These are phyloP conservation scores for Russula lepida DNA, from an alignment of 768 basidiomycete species.

Conservation along the genomic window DNA sequence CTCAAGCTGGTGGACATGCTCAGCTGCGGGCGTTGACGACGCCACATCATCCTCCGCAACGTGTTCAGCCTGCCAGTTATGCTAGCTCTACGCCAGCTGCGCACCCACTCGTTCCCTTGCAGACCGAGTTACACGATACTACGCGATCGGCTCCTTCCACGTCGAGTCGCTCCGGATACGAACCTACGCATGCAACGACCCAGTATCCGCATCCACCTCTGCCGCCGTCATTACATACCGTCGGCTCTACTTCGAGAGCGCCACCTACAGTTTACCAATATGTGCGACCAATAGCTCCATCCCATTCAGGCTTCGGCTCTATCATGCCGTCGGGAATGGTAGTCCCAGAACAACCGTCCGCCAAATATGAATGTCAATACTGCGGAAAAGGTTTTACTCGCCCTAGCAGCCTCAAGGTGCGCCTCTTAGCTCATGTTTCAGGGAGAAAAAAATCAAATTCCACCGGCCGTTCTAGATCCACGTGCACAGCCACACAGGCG, in stretches of 20 bases:
- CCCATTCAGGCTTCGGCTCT: not conserved
- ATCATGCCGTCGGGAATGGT: slow-evolving; percentile 8
- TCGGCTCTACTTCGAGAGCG: slow-evolving; percentile 3
- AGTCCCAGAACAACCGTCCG: slow-evolving; percentile 26
- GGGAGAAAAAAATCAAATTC: not conserved
- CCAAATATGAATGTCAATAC: slow-evolving; percentile 69
- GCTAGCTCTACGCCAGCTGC: not conserved
- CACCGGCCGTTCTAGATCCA: slow-evolving; percentile 50
- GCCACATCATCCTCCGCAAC: slow-evolving; percentile 5
- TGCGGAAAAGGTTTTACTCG: slow-evolving; percentile 78
- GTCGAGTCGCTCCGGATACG: not conserved
- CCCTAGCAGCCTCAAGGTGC: slow-evolving; percentile 74
- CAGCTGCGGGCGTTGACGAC: slow-evolving; percentile 13
- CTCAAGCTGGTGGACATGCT: not conserved
- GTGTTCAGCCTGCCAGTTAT: slow-evolving; percentile 1
- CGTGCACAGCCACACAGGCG: slow-evolving; percentile 76
- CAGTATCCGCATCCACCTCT: slow-evolving; percentile 8
- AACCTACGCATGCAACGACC: not conserved
- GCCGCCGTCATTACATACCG: not conserved
- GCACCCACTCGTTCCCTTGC: slow-evolving; percentile 3
- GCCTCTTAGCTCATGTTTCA: not conserved
- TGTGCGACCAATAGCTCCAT: slow-evolving; percentile 2
- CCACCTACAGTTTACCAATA: slow-evolving; percentile 3
- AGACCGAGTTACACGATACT: not conserved
- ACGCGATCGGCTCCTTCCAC: not conserved